A percentile compares a stretch with the other conserved stretches of the same genome.
phyloP scores from a whole-genome alignment of 257 asterid genomes.

The Plectranthus barbatus region DNA sequence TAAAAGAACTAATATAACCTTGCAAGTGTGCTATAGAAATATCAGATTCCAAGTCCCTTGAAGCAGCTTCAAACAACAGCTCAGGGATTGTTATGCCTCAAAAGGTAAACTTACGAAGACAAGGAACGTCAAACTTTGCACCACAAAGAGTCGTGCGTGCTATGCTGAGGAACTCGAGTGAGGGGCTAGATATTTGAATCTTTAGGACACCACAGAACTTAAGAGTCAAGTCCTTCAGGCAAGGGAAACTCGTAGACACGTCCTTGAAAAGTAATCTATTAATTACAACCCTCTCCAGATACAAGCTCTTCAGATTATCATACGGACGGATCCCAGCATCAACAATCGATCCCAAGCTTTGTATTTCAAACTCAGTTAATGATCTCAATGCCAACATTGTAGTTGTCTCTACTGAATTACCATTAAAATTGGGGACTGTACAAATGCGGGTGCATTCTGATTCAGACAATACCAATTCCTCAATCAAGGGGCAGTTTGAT shows the following conservation, averaged over 20 bases:
- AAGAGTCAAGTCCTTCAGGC: conserved; percentile 1
- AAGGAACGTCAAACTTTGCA: conserved; percentile 13
- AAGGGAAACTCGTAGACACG: not conserved
- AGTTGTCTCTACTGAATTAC: not conserved
- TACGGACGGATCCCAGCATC: not conserved
- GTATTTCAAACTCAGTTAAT: not conserved
- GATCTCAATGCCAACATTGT: not conserved
- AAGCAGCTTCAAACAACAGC: not conserved
- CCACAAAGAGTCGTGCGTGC: not conserved
- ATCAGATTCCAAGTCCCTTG: not conserved
- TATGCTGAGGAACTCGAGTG: conserved; percentile 5
- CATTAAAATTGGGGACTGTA: not conserved
- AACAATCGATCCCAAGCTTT: not conserved
- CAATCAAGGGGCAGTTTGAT: conserved; percentile 10
- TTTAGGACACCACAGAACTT: not conserved
- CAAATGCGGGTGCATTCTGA: too few relatives aligned
- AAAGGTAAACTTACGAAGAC: not conserved
- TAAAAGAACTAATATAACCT: not conserved
- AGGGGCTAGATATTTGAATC: not conserved
- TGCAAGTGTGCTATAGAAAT: not conserved
- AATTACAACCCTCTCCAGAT: not conserved
- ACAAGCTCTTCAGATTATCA: not conserved
- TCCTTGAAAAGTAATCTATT: not conserved
- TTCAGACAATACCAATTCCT: not conserved
- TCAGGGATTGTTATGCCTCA: not conserved